Conservation (phyloP, 306 rosid genomes). For the Senna tora region DNA sequence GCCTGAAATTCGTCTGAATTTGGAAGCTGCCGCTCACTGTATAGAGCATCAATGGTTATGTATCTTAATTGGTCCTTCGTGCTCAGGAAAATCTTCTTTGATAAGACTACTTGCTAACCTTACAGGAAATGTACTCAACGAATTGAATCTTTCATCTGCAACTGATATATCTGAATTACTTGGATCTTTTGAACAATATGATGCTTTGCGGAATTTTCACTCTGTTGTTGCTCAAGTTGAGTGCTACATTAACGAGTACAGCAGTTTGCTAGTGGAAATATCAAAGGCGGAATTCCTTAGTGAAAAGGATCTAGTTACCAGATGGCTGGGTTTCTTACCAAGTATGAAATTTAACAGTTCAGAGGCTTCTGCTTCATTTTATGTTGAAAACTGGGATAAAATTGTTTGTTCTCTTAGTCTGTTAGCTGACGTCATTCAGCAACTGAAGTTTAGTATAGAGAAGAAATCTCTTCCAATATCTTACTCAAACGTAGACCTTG, state of each 20-base stretch:
- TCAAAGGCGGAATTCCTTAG: conserved; percentile 41
- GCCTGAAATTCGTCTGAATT: conserved; percentile 75
- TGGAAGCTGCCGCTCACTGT: conserved; percentile 89
- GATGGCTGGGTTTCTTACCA: conserved; percentile 62
- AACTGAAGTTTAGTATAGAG: conserved; percentile 51
- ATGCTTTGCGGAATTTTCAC: conserved; percentile 67
- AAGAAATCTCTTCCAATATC: conserved; percentile 41
- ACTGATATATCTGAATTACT: conserved; percentile 93
- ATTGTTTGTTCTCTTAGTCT: conserved; percentile 52
- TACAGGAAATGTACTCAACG: conserved; percentile 81
- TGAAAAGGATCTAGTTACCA: conserved; percentile 47
- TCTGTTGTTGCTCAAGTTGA: conserved; percentile 60
- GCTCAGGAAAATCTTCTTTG: conserved; percentile 88
- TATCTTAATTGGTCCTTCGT: conserved; percentile 82
- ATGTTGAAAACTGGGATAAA: conserved; percentile 53
- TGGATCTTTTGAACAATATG: conserved; percentile 94
- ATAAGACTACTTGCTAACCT: conserved; percentile 82
- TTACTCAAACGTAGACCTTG: conserved; percentile 58
- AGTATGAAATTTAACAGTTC: conserved; percentile 43
- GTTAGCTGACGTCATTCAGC: conserved; percentile 61
- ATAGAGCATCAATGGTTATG: conserved; percentile 88
- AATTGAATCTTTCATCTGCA: conserved; percentile 86
- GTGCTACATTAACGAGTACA: conserved; percentile 59
- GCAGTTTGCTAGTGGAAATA: conserved; percentile 51
- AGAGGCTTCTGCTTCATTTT: conserved; percentile 44